phyloP scores from a whole-genome alignment of 768 basidiomycete genomes.

The Termitomyces sp. region DNA sequence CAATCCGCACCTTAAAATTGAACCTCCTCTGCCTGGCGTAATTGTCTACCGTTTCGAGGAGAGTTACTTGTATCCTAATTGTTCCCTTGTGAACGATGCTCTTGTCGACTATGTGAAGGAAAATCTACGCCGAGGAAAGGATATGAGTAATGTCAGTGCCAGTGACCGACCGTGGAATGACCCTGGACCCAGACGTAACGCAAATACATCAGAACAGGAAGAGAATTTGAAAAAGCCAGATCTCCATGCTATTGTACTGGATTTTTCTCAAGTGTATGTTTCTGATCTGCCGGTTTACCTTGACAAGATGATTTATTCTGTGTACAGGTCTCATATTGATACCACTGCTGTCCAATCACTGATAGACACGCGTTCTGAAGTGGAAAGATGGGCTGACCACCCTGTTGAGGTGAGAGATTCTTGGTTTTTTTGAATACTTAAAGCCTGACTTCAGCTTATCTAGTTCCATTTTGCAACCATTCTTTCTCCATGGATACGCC shows the following conservation, averaged over 20 bases:
- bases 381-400: slow-evolving; percentile 84
- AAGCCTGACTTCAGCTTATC: background rate
- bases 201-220: slow-evolving; percentile 38
- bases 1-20: slow-evolving; percentile 66
- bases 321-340: slow-evolving; percentile 73
- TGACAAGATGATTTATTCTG: background rate
- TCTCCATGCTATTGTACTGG: slow-evolving; percentile 84
- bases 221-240: slow-evolving; percentile 53
- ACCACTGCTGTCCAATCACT: slow-evolving; percentile 89
- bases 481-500: slow-evolving; percentile 90
- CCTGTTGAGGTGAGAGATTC: slow-evolving; percentile 53
- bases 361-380: slow-evolving; percentile 79
- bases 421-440: background rate
- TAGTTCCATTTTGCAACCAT: slow-evolving; percentile 94
- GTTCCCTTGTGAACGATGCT: slow-evolving; percentile 57
- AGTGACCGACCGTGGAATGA: slow-evolving; percentile 94
- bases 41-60: slow-evolving; percentile 92
- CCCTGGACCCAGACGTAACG: slow-evolving; percentile 58
- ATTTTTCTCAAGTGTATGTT: slow-evolving; percentile 78
- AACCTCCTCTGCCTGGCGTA: slow-evolving; percentile 78
- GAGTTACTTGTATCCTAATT: slow-evolving; percentile 82
- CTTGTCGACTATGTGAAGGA: slow-evolving; percentile 80
- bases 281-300: background rate
- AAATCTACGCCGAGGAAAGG: slow-evolving; percentile 70
- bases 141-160: slow-evolving; percentile 55